phyloP scores from a whole-genome alignment of 495 filamentous ascomycete genomes.

The Podospora sp. region DNA sequence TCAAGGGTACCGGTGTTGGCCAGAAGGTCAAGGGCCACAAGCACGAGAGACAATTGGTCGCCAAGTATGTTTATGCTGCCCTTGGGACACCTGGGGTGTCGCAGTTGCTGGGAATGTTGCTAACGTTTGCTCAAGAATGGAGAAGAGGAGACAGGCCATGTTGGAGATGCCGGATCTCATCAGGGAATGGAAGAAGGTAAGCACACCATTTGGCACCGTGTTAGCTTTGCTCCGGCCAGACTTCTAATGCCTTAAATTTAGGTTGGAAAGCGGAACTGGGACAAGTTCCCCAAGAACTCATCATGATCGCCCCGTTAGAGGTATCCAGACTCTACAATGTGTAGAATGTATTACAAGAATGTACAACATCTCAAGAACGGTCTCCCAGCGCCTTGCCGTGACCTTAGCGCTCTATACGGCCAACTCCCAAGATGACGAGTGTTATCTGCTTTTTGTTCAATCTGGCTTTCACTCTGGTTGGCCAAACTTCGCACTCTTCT shows the following conservation, averaged over 20 bases:
- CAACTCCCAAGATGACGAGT: neutral
- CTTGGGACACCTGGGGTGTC: neutral
- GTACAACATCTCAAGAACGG: conserved; percentile 27
- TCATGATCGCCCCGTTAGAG: neutral
- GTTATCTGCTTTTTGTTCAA: neutral
- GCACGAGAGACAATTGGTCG: conserved; percentile 85
- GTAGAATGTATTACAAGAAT: conserved; percentile 34
- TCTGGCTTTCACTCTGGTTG: neutral
- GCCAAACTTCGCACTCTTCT: neutral
- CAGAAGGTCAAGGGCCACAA: conserved; percentile 91
- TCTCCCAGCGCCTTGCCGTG: neutral
- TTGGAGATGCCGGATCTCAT: conserved; percentile 89
- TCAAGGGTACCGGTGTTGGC: conserved; percentile 91
- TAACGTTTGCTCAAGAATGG: conserved; percentile 60
- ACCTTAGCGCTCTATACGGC: neutral
- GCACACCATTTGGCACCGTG: conserved; percentile 26
- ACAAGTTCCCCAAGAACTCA: conserved; percentile 76
- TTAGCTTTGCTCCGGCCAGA: neutral
- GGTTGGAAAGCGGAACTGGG: conserved; percentile 87
- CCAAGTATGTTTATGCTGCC: conserved; percentile 54
- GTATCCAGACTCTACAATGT: conserved; percentile 3
- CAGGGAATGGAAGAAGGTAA: conserved; percentile 88
- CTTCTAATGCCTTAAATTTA: conserved; percentile 41
- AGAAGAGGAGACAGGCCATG: conserved; percentile 89
- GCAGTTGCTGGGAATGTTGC: conserved; percentile 7